Conservation (phyloP, 2,329 filamentous ascomycete species). For the Fusarium cyanostomum region DNA sequence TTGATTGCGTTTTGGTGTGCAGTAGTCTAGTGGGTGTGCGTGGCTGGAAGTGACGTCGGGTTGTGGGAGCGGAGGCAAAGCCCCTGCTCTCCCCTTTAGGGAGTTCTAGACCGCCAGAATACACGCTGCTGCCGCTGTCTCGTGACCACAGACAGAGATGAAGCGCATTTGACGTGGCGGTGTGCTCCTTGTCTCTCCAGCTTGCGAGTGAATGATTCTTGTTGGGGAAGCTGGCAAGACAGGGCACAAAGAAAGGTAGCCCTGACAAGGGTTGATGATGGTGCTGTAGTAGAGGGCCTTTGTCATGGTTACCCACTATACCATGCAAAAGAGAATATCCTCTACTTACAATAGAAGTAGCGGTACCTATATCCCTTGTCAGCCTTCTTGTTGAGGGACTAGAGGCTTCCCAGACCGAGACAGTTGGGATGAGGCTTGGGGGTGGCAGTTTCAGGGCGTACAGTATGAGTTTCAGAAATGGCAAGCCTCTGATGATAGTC, state of each 20-base stretch:
- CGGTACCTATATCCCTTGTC: too few relatives aligned
- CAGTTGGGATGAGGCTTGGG: too few relatives aligned
- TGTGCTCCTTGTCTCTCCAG: constrained; percentile 10
- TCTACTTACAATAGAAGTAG: too few relatives aligned
- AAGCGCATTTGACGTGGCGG: constrained; percentile 22
- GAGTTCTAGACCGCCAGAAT: constrained; percentile 26
- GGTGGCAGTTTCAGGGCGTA: too few relatives aligned
- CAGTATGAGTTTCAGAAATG: too few relatives aligned
- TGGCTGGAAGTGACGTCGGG: constrained; percentile 2
- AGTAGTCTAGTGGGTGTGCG: constrained; percentile 8
- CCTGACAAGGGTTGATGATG: too few relatives aligned
- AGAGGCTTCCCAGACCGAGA: too few relatives aligned
- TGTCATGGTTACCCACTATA: too few relatives aligned
- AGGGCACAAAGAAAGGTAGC: not conserved
- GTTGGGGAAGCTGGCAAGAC: not conserved
- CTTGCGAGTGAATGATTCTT: not conserved
- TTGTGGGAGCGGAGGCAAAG: constrained; percentile 11
- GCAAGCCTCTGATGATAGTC: too few relatives aligned
- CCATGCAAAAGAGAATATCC: too few relatives aligned
- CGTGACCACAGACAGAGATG: constrained; percentile 1
- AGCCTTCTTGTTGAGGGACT: too few relatives aligned
- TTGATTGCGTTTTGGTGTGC: constrained; percentile 22
- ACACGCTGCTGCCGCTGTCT: not conserved
- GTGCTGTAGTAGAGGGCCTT: too few relatives aligned
- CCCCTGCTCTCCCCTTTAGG: not conserved